Evolutionary conservation across 2,329 filamentous ascomycete genomes (phyloP).

Genomic region (Cladosporium sp.): DNA sequence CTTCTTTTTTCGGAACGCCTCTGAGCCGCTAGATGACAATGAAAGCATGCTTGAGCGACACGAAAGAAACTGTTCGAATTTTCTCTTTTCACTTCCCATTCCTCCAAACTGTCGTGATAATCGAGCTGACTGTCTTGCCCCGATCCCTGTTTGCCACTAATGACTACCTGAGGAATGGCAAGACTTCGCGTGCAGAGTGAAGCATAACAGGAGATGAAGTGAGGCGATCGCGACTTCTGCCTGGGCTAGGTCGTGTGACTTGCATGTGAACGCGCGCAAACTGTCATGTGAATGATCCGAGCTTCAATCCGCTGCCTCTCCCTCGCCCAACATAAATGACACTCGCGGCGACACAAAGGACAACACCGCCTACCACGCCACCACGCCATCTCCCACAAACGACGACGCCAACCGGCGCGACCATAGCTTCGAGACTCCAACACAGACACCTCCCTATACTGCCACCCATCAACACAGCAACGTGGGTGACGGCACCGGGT

Average conservation of each 20-base stretch:
- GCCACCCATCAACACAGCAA: too few species aligned
- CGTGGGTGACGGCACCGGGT: too few species aligned
- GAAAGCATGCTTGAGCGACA: slow-evolving; percentile 13
- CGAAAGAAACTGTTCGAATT: not conserved
- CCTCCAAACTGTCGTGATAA: not conserved
- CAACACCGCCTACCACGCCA: too few species aligned
- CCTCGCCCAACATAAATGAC: too few species aligned
- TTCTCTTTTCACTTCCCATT: not conserved
- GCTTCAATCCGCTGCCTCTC: too few species aligned
- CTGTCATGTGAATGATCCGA: too few species aligned
- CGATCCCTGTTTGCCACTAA: not conserved
- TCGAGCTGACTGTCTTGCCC: not conserved
- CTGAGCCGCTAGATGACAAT: slow-evolving; percentile 13
- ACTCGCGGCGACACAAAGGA: too few species aligned
- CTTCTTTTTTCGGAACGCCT: slow-evolving; percentile 12
- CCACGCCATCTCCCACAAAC: too few species aligned
- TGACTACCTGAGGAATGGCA: not conserved
- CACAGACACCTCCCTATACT: too few species aligned
- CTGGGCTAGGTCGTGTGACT: too few species aligned
- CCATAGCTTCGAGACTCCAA: too few species aligned
- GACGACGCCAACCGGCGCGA: too few species aligned
- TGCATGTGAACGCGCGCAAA: not conserved
- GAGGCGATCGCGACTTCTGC: not conserved
- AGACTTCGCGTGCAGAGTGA: not conserved
- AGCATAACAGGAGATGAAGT: not conserved